Evolutionary conservation across 768 basidiomycete genomes (phyloP).

Genomic region (Termitomyces eurrhizus): DNA sequence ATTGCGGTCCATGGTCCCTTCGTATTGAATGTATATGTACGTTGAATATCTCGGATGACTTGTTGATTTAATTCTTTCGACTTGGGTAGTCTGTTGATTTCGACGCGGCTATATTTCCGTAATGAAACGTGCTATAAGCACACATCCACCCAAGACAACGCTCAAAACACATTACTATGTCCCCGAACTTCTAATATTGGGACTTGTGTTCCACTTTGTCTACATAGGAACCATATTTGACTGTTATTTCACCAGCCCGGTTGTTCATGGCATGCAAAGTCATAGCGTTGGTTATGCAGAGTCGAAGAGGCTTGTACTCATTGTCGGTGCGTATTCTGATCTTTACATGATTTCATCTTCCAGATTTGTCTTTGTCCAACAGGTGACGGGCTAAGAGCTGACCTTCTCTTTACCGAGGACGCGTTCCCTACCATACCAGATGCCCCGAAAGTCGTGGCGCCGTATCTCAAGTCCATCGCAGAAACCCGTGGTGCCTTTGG

Average conservation of each 20-base stretch:
- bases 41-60: neutral
- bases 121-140: conserved; percentile 8
- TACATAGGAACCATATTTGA: conserved; percentile 77
- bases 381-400: conserved; percentile 86
- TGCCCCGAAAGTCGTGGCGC: conserved; percentile 62
- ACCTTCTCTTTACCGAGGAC: conserved; percentile 66
- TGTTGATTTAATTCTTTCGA: neutral
- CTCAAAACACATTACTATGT: conserved; percentile 31
- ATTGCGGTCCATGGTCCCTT: neutral
- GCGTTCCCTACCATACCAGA: conserved; percentile 51
- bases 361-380: neutral
- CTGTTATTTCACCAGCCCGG: conserved; percentile 85
- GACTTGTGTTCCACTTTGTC: conserved; percentile 69
- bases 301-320: conserved; percentile 73
- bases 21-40: conserved; percentile 10
- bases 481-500: conserved; percentile 74
- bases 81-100: neutral
- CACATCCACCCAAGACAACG: neutral
- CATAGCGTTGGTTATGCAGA: conserved; percentile 42
- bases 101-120: neutral
- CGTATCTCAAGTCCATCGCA: conserved; percentile 65
- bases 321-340: conserved; percentile 53
- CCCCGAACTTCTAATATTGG: conserved; percentile 51
- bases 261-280: conserved; percentile 72
- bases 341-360: neutral